Percentiles rank a stretch among this genome's conserved stretches.
Evolutionary conservation across 164 flowering plant species (phyloP).

Genomic region (Macadamia integrifolia): DNA sequence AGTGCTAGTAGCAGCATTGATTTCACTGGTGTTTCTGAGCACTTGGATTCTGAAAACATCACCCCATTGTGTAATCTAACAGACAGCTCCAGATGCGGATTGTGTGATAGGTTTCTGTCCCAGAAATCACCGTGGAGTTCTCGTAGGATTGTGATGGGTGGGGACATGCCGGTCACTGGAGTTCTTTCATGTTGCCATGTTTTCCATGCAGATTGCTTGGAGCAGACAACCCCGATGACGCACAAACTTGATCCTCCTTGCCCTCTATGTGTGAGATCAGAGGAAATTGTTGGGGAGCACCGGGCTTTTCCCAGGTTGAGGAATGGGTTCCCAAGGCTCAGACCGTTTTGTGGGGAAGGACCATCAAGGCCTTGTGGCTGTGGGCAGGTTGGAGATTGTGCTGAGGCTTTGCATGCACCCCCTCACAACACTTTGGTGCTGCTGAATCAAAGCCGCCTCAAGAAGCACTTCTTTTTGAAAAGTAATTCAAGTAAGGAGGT

Average conservation of each 20-base stretch:
- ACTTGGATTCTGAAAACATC: slow-evolving; percentile 37
- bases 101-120: slow-evolving; percentile 68
- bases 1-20: slow-evolving; percentile 65
- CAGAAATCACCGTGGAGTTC: slow-evolving; percentile 94
- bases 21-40: slow-evolving; percentile 58
- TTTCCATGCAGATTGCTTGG: slow-evolving; percentile 92
- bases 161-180: slow-evolving; percentile 88
- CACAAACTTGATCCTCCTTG: slow-evolving; percentile 77
- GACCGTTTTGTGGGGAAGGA: slow-evolving; percentile 51
- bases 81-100: slow-evolving; percentile 51
- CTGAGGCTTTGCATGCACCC: slow-evolving; percentile 66
- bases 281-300: slow-evolving; percentile 43
- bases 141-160: slow-evolving; percentile 63
- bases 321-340: slow-evolving; percentile 45
- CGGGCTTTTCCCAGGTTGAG: slow-evolving; percentile 28
- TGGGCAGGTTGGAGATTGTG: slow-evolving; percentile 75
- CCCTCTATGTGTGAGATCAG: slow-evolving; percentile 57
- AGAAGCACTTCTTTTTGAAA: slow-evolving; percentile 54
- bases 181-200: slow-evolving; percentile 84
- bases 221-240: slow-evolving; percentile 64
- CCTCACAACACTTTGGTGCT: slow-evolving; percentile 46
- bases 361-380: slow-evolving; percentile 73
- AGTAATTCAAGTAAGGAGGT: slow-evolving; percentile 53
- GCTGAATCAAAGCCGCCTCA: slow-evolving; percentile 53
- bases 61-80: slow-evolving; percentile 24